Percentiles rank a stretch among this genome's conserved stretches.
phyloP scores from a whole-genome alignment of 192 early-diverging fungal species.

The Dissophora ornata region DNA sequence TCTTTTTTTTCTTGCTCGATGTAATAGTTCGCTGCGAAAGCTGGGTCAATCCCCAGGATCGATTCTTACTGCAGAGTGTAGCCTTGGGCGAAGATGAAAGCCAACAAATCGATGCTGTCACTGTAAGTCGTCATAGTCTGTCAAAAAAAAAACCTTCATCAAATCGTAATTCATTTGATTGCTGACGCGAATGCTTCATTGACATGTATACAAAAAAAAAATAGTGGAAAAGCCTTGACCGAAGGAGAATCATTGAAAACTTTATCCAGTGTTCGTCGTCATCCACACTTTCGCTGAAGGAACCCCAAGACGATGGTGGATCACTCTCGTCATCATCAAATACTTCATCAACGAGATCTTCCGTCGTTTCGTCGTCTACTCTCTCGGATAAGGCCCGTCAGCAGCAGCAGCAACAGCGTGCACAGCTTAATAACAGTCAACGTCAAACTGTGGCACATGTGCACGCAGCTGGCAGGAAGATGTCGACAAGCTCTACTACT shows the following conservation, averaged over 20 bases:
- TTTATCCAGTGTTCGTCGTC: conserved; percentile 57
- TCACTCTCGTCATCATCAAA: conserved; percentile 37
- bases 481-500: conserved; percentile 27
- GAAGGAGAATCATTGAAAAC: conserved; percentile 50
- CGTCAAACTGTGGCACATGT: conserved; percentile 14
- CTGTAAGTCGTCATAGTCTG: conserved; percentile 27
- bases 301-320: conserved; percentile 39
- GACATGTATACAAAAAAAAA: no score
- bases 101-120: conserved; percentile 36
- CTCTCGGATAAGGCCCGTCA: conserved; percentile 8
- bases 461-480: conserved; percentile 28
- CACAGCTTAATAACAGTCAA: not conserved
- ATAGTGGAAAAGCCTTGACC: conserved; percentile 57
- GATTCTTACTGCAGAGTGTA: conserved; percentile 58
- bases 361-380: conserved; percentile 12
- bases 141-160: no score
- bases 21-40: conserved; percentile 58
- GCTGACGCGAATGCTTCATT: no score
- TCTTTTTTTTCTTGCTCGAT: not conserved
- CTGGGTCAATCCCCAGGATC: conserved; percentile 56
- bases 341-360: conserved; percentile 29
- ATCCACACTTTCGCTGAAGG: conserved; percentile 24
- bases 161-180: no score
- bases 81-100: conserved; percentile 45
- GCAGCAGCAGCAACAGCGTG: conserved; percentile 1